These are phyloP conservation scores for Phialophora verrucosa DNA, from an alignment of 2,329 filamentous ascomycete species.

Conservation along the genomic window DNA sequence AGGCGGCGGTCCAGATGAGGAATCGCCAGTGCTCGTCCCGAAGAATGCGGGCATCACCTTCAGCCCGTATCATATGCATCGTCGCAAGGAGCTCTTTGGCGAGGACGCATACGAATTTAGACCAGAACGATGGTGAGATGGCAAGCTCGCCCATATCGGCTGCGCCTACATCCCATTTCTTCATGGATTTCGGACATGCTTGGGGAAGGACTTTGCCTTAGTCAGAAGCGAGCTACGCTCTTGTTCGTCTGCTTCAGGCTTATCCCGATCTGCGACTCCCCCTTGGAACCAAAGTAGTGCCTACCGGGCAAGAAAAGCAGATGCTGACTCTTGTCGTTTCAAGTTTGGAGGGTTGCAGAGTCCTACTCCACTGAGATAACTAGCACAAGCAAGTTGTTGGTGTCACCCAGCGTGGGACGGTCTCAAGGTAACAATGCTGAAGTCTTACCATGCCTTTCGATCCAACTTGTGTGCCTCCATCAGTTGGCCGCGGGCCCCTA, in stretches of 20 bases:
- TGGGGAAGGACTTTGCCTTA: constrained; percentile 32
- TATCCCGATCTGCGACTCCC: constrained; percentile 30
- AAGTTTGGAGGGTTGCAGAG: constrained; percentile 29
- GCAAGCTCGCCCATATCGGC: constrained; percentile 35
- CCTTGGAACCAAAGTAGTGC: constrained; percentile 2
- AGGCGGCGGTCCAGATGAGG: constrained; percentile 43
- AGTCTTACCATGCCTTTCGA: background rate
- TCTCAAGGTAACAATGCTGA: background rate
- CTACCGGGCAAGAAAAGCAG: constrained; percentile 23
- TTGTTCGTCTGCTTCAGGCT: constrained; percentile 35
- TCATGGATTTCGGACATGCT: constrained; percentile 21
- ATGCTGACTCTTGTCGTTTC: constrained; percentile 24
- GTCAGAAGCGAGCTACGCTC: constrained; percentile 40
- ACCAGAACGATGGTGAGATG: constrained; percentile 34
- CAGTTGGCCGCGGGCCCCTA: constrained; percentile 11
- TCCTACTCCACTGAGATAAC: constrained; percentile 5
- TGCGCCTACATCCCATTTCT: constrained; percentile 8
- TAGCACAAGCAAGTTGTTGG: background rate
- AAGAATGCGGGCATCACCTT: constrained; percentile 41
- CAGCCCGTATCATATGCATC: constrained; percentile 50
- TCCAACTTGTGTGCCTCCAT: constrained; percentile 1
- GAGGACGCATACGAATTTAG: constrained; percentile 17
- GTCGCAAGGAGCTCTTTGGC: constrained; percentile 52
- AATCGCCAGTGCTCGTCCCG: constrained; percentile 41
- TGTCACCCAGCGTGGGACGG: too few species aligned